Base-by-base conservation (phyloP, 306 rosid species). In the Boehmeria nivea region DNA sequence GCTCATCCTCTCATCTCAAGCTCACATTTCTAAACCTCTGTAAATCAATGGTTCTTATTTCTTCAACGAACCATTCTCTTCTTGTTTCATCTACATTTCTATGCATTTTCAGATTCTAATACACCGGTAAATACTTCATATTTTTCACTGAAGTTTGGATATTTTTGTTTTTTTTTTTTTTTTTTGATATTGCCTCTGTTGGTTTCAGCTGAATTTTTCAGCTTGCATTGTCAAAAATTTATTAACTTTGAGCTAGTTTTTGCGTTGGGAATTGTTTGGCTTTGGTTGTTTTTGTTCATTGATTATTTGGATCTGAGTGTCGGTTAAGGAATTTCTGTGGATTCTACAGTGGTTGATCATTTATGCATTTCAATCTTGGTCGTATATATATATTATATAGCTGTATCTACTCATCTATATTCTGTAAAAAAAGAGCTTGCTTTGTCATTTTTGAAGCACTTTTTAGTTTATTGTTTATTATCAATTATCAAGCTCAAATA, bases 251-350 rank as follows among this genome's bases (percentile, higher is more conserved):
- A 61, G 74, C 71, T 33, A 4, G 17, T 58, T 45, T 11, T 77
- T 22, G 54, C 42, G 27, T 53, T 12, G 7, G 42, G 25, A 43
- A 4, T 56, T 51, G 31, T n/a, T 40, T 59, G 6, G 2, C 38
- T 57, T 20, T 54, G 6, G 14, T 40, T 51, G 39, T 31, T 64
- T 58, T 48, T 51, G 24, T 56, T 44, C 24, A 51, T 1, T 54
- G 61, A 25, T 21, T 53, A 23, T 52, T 56, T 59, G 77, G 88
- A 83, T 86, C 95, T 78, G 76, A 42, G 46, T 27, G 56, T 25
- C 64, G 54, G 19, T 14, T 2, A 37, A 39, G 58, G 42, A 43
- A 51, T 16, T 27, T 54, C 28, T 42, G 0, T 55, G 61, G 54
- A 33, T 39, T 57, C 0, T 15, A 38, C 51, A 16, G 36, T 63